Evolutionary conservation across 2,329 filamentous ascomycete genomes (phyloP).

Genomic region (Curvularia sp.): DNA sequence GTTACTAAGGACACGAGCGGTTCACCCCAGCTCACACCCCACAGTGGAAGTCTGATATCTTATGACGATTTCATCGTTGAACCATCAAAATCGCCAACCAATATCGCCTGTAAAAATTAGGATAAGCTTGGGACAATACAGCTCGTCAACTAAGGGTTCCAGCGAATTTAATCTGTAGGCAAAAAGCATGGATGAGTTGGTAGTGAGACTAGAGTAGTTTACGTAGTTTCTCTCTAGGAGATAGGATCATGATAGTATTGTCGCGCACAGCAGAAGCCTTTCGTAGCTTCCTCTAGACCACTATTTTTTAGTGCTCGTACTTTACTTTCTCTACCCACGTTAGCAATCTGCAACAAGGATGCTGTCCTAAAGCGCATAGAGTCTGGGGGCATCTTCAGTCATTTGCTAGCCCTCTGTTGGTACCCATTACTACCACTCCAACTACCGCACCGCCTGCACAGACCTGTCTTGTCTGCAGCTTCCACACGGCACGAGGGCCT

Average conservation of each 20-base stretch:
- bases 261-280: background rate
- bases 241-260: background rate
- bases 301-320: background rate
- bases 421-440: too few relatives aligned
- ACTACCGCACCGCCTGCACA: too few relatives aligned
- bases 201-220: background rate
- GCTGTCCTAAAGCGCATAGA: too few relatives aligned
- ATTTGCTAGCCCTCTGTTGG: background rate
- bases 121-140: background rate
- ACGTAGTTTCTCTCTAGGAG: background rate
- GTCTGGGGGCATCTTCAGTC: too few relatives aligned
- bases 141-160: too few relatives aligned
- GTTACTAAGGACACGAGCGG: conserved; percentile 7
- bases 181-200: background rate
- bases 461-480: background rate
- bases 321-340: background rate
- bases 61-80: conserved; percentile 12
- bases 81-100: conserved; percentile 1
- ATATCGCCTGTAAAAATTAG: conserved; percentile 8
- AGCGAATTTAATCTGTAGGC: background rate
- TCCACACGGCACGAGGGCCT: background rate
- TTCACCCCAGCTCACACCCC: conserved; percentile 6
- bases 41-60: conserved; percentile 1
- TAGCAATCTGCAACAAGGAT: background rate
- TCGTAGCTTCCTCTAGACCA: too few relatives aligned